phyloP scores from a whole-genome alignment of 139 green algal species.

The Mesotaenium endlicherianum region DNA sequence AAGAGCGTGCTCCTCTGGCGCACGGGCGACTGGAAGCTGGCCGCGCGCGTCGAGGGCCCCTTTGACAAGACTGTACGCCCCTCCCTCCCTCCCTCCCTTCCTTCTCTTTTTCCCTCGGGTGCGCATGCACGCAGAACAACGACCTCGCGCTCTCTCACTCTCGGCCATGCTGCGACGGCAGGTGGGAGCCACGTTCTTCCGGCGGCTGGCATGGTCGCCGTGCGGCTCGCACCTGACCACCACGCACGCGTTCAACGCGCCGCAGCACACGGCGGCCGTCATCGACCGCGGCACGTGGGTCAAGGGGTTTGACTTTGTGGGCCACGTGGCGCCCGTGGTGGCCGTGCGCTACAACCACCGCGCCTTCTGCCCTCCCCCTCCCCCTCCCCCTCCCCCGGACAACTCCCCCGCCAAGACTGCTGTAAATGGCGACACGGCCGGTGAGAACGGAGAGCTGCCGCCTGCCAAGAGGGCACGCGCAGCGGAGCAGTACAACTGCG shows the following conservation, averaged over 20 bases:
- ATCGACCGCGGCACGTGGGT: conserved; percentile 55
- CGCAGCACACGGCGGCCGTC: conserved; percentile 62
- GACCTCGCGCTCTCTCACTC: too few species aligned
- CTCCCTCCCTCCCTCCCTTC: too few species aligned
- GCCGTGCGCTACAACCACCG: conserved; percentile 67
- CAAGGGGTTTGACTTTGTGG: conserved; percentile 54
- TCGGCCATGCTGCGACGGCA: too few species aligned
- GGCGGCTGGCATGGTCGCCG: conserved; percentile 62
- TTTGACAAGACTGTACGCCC: conserved; percentile 55
- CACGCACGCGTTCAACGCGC: conserved; percentile 65
- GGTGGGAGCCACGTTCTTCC: conserved; percentile 57
- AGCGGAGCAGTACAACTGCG: conserved; percentile 42
- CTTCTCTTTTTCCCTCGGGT: background rate
- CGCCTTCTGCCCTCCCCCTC: conserved; percentile 58
- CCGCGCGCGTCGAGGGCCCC: conserved; percentile 54
- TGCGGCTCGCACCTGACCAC: conserved; percentile 72
- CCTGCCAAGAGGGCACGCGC: background rate
- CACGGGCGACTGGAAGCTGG: conserved; percentile 66
- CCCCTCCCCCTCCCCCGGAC: background rate
- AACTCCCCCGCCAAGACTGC: background rate
- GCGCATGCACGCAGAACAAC: background rate
- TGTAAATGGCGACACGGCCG: background rate
- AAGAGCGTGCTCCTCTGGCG: conserved; percentile 81
- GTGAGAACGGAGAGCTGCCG: background rate
- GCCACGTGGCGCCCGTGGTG: conserved; percentile 68